Evolutionary conservation across 2,329 filamentous ascomycete genomes (phyloP).

Genomic region (Lachnellula willkommii): DNA sequence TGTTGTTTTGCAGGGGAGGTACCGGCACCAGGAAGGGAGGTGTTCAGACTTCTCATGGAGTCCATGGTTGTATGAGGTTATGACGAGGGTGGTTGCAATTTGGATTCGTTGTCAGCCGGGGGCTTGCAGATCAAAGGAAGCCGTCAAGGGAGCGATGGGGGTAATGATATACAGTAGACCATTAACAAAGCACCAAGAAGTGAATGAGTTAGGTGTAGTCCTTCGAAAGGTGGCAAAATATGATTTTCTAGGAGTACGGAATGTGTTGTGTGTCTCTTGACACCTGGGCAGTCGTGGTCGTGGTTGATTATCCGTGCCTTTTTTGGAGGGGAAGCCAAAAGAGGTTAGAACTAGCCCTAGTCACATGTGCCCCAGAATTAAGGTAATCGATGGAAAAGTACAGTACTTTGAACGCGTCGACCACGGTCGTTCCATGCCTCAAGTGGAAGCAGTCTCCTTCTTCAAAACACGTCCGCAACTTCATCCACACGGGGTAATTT

Average conservation of each 20-base stretch:
- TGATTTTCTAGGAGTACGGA: too few species aligned
- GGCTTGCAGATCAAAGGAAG: background rate
- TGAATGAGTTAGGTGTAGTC: background rate
- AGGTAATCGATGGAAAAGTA: too few species aligned
- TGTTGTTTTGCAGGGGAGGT: conserved; percentile 41
- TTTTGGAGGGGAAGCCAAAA: background rate
- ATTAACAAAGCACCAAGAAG: background rate
- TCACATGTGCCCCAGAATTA: too few species aligned
- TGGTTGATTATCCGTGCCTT: background rate
- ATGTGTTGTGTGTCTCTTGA: too few species aligned
- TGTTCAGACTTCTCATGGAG: conserved; percentile 59
- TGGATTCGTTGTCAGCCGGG: background rate
- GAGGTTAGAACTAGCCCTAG: too few species aligned
- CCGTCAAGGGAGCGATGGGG: background rate
- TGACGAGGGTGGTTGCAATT: background rate
- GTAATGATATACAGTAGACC: background rate
- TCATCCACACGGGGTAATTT: conserved; percentile 2
- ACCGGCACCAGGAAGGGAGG: conserved; percentile 46
- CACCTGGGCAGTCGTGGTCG: too few species aligned
- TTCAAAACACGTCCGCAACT: conserved; percentile 12
- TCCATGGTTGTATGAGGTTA: conserved; percentile 43
- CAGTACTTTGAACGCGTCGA: too few species aligned
- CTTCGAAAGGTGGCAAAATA: background rate
- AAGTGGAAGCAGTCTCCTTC: background rate
- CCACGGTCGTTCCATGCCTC: too few species aligned